Evolutionary conservation across 805 yeast species (phyloP).

Genomic region (Kluyveromyces starmeri): DNA sequence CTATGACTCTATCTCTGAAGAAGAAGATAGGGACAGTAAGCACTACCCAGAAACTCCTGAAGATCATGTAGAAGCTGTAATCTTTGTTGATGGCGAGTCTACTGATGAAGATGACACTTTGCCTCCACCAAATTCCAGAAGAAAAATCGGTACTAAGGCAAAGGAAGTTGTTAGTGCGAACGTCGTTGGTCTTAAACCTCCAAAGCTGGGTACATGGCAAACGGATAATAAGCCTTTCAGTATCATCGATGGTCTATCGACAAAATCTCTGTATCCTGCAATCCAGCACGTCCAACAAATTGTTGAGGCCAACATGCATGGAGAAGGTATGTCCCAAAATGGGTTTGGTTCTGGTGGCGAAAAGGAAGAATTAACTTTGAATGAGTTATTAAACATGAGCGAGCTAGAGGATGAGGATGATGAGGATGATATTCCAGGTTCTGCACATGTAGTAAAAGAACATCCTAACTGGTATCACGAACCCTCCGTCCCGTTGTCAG

Average conservation of each 20-base stretch:
- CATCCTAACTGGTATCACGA: slow-evolving; percentile 30
- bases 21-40: slow-evolving; percentile 13
- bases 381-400: slow-evolving; percentile 80
- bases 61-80: slow-evolving; percentile 26
- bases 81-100: slow-evolving; percentile 67
- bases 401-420: slow-evolving; percentile 70
- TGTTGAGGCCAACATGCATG: slow-evolving; percentile 16
- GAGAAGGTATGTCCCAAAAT: slow-evolving; percentile 10
- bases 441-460: slow-evolving; percentile 27
- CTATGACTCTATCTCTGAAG: slow-evolving; percentile 31
- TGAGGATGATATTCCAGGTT: slow-evolving; percentile 19
- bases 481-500: slow-evolving; percentile 71
- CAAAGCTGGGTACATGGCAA: slow-evolving; percentile 87
- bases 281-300: slow-evolving; percentile 26
- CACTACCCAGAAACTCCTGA: slow-evolving; percentile 10
- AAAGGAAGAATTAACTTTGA: slow-evolving; percentile 45
- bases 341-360: slow-evolving; percentile 25
- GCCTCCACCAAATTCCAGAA: slow-evolving; percentile 56
- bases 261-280: slow-evolving; percentile 65
- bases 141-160: slow-evolving; percentile 63
- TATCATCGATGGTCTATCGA: slow-evolving; percentile 88
- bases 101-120: slow-evolving; percentile 88
- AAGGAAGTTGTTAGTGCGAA: slow-evolving; percentile 88
- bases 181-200: slow-evolving; percentile 80
- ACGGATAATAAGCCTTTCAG: slow-evolving; percentile 81